Percentiles rank a stretch among this genome's conserved stretches.
phyloP scores from a whole-genome alignment of 805 yeast species.

The Sugiyamaella floridensis region DNA sequence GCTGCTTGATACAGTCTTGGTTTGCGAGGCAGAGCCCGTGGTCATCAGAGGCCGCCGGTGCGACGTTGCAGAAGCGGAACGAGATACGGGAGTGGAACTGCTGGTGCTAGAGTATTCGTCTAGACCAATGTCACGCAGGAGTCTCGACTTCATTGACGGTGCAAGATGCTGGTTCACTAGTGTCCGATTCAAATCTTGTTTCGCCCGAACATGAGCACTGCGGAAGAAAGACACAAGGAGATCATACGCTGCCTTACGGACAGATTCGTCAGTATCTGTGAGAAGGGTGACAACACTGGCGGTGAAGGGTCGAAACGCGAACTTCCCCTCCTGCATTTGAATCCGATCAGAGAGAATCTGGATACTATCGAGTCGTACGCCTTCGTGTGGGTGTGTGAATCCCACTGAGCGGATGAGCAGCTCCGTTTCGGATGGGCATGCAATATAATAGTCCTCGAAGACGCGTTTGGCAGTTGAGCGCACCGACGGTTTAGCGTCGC shows the following conservation, averaged over 20 bases:
- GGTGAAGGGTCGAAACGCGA: constrained; percentile 30
- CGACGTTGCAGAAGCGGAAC: background rate
- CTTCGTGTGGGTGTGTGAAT: constrained; percentile 20
- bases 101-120: constrained; percentile 2
- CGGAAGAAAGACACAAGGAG: constrained; percentile 36
- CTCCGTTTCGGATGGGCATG: constrained; percentile 31
- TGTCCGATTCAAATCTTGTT: constrained; percentile 40
- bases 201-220: constrained; percentile 35
- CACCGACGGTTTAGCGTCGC: constrained; percentile 24
- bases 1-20: background rate
- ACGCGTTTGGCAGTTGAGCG: constrained; percentile 27
- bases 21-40: background rate
- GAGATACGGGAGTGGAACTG: background rate
- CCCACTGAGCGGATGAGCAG: constrained; percentile 27
- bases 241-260: constrained; percentile 23
- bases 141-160: constrained; percentile 18
- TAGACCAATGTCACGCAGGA: constrained; percentile 31
- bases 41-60: background rate
- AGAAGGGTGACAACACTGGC: constrained; percentile 28
- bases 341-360: constrained; percentile 22
- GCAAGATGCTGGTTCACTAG: constrained; percentile 33
- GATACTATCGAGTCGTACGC: constrained; percentile 23
- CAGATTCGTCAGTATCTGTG: constrained; percentile 20
- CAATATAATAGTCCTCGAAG: constrained; percentile 34
- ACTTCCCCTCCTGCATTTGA: constrained; percentile 22